These are phyloP conservation scores for Nitzschia sp. DNA, from an alignment of 108 stramenopile genomes.

Conservation along the genomic window DNA sequence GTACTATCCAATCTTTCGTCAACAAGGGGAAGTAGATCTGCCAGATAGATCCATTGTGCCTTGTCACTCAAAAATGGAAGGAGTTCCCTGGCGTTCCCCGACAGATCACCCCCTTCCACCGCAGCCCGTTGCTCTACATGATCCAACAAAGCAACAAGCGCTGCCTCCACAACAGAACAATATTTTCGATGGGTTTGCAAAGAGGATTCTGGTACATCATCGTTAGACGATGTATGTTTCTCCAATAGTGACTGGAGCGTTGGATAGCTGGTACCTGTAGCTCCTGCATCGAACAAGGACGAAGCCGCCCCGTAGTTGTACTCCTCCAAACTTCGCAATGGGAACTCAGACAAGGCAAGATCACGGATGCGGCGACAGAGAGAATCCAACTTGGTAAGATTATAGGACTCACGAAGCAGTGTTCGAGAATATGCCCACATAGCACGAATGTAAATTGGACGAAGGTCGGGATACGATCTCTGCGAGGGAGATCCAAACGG, in stretches of 20 bases:
- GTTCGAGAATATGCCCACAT: slow-evolving; percentile 32
- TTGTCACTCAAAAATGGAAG: background rate
- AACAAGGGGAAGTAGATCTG: slow-evolving; percentile 31
- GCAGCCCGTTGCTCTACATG: slow-evolving; percentile 7
- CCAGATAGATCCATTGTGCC: slow-evolving; percentile 20
- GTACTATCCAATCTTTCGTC: slow-evolving; percentile 9
- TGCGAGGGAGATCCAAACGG: background rate
- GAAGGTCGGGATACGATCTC: slow-evolving; percentile 9
- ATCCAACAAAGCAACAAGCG: slow-evolving; percentile 29
- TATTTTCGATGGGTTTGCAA: background rate
- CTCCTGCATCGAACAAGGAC: slow-evolving; percentile 1
- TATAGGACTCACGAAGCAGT: slow-evolving; percentile 21
- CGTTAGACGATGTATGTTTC: background rate
- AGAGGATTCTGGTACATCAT: background rate
- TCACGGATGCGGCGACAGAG: slow-evolving; percentile 16
- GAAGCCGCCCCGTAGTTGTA: background rate
- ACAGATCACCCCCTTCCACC: background rate
- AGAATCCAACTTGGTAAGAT: slow-evolving; percentile 26
- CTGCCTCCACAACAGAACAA: slow-evolving; percentile 34
- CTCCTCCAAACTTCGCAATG: slow-evolving; percentile 35
- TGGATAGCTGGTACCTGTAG: background rate
- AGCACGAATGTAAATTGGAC: slow-evolving; percentile 19
- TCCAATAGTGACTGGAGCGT: background rate
- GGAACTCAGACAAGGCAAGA: slow-evolving; percentile 27
- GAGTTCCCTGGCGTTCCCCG: background rate